Evolutionary conservation across 805 yeast genomes (phyloP).

Genomic region (Candida ascalaphidarum): DNA sequence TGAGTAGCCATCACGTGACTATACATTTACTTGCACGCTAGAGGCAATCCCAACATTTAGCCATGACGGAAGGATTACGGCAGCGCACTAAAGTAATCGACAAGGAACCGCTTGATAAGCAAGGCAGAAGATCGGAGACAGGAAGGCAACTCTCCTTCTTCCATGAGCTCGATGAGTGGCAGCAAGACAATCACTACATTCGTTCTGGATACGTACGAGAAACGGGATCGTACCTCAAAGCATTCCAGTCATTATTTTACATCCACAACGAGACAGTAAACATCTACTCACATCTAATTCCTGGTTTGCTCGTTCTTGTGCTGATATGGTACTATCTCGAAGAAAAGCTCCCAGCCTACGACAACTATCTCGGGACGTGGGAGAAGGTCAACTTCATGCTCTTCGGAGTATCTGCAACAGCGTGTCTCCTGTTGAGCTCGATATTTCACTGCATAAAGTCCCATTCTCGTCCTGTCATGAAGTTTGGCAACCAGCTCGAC

Average conservation of each 20-base stretch:
- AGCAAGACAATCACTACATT: conserved; percentile 63
- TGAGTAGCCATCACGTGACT: too few relatives aligned
- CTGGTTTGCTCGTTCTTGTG: conserved; percentile 25
- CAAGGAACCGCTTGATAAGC: too few relatives aligned
- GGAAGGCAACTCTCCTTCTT: conserved; percentile 20
- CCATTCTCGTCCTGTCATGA: conserved; percentile 49
- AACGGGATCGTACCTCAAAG: conserved; percentile 37
- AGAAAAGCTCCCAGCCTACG: conserved; percentile 15
- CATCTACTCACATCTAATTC: conserved; percentile 58
- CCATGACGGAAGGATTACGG: too few relatives aligned
- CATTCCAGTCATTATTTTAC: conserved; percentile 42
- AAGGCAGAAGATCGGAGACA: too few relatives aligned
- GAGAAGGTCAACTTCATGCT: conserved; percentile 45
- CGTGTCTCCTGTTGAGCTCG: conserved; percentile 57
- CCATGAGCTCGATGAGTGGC: conserved; percentile 65
- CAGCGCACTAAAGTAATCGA: too few relatives aligned
- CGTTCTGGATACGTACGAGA: conserved; percentile 55
- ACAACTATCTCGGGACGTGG: conserved; percentile 17
- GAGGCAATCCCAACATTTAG: too few relatives aligned
- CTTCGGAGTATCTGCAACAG: conserved; percentile 49
- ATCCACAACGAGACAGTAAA: conserved; percentile 69
- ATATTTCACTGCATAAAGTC: conserved; percentile 60
- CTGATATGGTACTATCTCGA: conserved; percentile 15
- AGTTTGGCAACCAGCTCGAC: conserved; percentile 61
- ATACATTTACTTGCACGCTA: too few relatives aligned